Evolutionary conservation across 1,284 basidiomycete species (phyloP), one percentile per base, ranked within the genome.

Genomic region (Ganoderma lingzhi): DNA sequence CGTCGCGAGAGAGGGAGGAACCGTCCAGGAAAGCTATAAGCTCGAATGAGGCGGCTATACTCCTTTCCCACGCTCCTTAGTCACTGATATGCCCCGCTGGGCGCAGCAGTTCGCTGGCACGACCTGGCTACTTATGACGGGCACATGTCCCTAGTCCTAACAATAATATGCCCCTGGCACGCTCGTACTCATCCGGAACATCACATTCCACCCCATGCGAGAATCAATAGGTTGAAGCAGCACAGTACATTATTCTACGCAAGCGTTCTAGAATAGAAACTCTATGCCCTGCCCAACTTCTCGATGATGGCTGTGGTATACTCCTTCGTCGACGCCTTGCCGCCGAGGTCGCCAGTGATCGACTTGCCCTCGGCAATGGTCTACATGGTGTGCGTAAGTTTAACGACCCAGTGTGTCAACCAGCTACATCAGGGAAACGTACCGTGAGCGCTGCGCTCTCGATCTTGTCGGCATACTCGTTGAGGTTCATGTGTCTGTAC

Each of bases 361-460:
- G 86, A 82, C 85, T 94, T 96, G 78, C 97, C 96, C 84, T 98
- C 96, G 44, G 96, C 95, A 78, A 98, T 97, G 62, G 96, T 98
- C 95, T 96, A 74, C 61, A 68, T 66, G 44, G 9, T 8, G 14
- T 41, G n/a, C 37, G n/a, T 41, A 15, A 37, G 37, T 30, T 61
- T 0, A 42, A 37, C 19, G 10, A 30, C 41, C 23, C 14, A 23
- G 9, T 14, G 12, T 28, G 19, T 19, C 39, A 6, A 17, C 39
- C 19, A 41, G 10, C 42, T 9, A 15, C 14, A 42, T 15, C 28
- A 12, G 30, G 67, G 71, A 71, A 68, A 76, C 74, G 77, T 82
- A 96, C 95, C 70, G 87, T 82, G 73, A 98, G 88, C 60, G 94
- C 90, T 70, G 98, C 98, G 81, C 90, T 91, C 85, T 99, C 96